These are phyloP conservation scores for Lodderomyces theae DNA, from an alignment of 1,139 yeast genomes.

Conservation along the genomic window DNA sequence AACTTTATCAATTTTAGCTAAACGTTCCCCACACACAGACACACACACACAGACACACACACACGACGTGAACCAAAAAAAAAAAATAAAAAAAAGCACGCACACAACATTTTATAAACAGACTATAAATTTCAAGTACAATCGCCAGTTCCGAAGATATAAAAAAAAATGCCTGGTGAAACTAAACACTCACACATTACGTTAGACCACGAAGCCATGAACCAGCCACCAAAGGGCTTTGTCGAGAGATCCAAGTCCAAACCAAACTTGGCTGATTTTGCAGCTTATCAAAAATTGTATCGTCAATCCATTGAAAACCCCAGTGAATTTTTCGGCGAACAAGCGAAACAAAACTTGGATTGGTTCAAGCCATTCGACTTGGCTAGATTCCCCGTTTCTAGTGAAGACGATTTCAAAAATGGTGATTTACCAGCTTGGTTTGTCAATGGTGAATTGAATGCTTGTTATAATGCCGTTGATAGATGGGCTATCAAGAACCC, in stretches of 20 bases:
- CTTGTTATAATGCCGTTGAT: constrained; percentile 75
- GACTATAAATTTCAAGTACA: too few species aligned
- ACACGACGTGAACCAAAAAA: too few species aligned
- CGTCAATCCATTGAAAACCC: constrained; percentile 70
- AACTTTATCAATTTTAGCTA: too few species aligned
- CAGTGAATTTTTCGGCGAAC: constrained; percentile 57
- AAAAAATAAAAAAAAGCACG: too few species aligned
- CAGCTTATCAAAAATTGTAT: constrained; percentile 58
- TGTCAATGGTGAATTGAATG: constrained; percentile 72
- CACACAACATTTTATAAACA: too few species aligned
- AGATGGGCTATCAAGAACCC: constrained; percentile 75
- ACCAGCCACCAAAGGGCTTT: constrained; percentile 58
- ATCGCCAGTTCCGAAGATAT: too few species aligned
- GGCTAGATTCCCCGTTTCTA: constrained; percentile 53
- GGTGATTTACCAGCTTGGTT: constrained; percentile 80
- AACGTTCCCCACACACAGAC: too few species aligned
- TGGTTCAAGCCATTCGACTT: constrained; percentile 66
- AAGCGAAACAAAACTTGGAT: constrained; percentile 53
- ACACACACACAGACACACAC: too few species aligned
- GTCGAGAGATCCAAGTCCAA: constrained; percentile 46
- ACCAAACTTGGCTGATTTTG: constrained; percentile 52
- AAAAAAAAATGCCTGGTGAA: constrained; percentile 25
- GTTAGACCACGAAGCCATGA: constrained; percentile 42
- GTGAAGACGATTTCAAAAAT: constrained; percentile 52
- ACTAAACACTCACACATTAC: constrained; percentile 25